Percentiles rank a stretch among this genome's conserved stretches.
Evolutionary conservation across 2,329 filamentous ascomycete species (phyloP).

Genomic region (Talaromyces atroroseus): DNA sequence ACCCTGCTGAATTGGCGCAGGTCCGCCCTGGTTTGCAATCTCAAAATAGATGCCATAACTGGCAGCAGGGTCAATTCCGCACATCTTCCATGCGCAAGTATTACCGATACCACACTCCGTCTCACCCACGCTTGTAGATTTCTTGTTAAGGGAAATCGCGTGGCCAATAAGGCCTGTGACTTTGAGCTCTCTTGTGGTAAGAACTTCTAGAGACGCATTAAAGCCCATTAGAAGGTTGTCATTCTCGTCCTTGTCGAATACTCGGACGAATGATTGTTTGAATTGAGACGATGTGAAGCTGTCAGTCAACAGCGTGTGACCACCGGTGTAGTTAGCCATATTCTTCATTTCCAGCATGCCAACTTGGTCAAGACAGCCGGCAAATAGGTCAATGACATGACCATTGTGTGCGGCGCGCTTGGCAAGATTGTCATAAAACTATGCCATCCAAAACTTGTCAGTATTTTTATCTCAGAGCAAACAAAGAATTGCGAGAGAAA

Average conservation of each 20-base stretch:
- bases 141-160: conserved; percentile 95
- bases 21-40: conserved; percentile 87
- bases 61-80: conserved; percentile 86
- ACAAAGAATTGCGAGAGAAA: background rate
- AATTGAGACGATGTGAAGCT: conserved; percentile 99
- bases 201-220: conserved; percentile 89
- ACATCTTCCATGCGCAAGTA: conserved; percentile 99
- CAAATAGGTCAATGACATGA: conserved; percentile 96
- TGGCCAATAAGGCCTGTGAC: conserved; percentile 96
- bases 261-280: conserved; percentile 93
- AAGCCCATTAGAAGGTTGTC: conserved; percentile 98
- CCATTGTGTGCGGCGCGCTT: conserved; percentile 95
- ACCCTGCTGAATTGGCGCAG: conserved; percentile 75
- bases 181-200: conserved; percentile 97
- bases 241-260: conserved; percentile 94
- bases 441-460: conserved; percentile 15
- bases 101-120: conserved; percentile 98
- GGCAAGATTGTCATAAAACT: conserved; percentile 92
- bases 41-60: conserved; percentile 98
- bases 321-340: conserved; percentile 89
- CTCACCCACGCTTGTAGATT: conserved; percentile 92
- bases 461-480: conserved; percentile 13
- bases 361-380: conserved; percentile 94
- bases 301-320: conserved; percentile 96
- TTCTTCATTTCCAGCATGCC: conserved; percentile 98